Evolutionary conservation across 1,284 basidiomycete species (phyloP).

Genomic region (Microstroma glucosiphilum): DNA sequence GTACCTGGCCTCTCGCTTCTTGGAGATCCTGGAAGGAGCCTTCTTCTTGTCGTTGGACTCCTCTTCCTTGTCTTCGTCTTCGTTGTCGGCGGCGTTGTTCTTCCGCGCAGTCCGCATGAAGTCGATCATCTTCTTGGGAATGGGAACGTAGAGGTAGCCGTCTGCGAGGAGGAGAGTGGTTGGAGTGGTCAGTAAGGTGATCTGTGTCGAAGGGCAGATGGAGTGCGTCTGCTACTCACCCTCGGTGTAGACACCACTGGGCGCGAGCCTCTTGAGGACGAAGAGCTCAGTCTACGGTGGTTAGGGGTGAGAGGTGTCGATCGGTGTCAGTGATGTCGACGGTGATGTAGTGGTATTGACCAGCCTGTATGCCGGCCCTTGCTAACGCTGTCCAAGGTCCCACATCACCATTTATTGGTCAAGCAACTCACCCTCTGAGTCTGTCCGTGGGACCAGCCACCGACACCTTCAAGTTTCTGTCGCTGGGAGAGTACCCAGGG

Average conservation of each 20-base stretch:
- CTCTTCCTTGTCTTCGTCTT: conserved; percentile 14
- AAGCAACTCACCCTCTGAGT: conserved; percentile 20
- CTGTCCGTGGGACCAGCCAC: conserved; percentile 35
- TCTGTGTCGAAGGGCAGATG: conserved; percentile 1
- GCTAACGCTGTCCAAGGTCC: too few relatives aligned
- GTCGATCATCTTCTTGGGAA: conserved; percentile 46
- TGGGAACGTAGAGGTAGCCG: conserved; percentile 37
- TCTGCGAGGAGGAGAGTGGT: conserved; percentile 8
- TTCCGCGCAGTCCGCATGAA: conserved; percentile 43
- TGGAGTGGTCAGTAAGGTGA: conserved; percentile 2
- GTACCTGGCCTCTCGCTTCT: conserved; percentile 36
- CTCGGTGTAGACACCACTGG: conserved; percentile 40
- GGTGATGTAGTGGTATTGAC: too few relatives aligned
- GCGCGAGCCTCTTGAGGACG: conserved; percentile 38
- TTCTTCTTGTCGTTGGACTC: conserved; percentile 25
- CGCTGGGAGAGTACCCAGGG: conserved; percentile 46
- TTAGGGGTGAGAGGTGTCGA: background rate
- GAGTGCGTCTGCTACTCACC: conserved; percentile 23
- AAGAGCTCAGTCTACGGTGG: conserved; percentile 36
- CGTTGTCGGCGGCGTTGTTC: conserved; percentile 34
- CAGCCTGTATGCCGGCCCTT: too few relatives aligned
- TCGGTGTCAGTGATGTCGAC: background rate
- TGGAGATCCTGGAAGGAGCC: conserved; percentile 25
- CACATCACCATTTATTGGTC: too few relatives aligned
- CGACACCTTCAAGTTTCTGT: conserved; percentile 41